phyloP scores from a whole-genome alignment of 192 early-diverging fungal genomes.

The Entomortierella beljakovae region DNA sequence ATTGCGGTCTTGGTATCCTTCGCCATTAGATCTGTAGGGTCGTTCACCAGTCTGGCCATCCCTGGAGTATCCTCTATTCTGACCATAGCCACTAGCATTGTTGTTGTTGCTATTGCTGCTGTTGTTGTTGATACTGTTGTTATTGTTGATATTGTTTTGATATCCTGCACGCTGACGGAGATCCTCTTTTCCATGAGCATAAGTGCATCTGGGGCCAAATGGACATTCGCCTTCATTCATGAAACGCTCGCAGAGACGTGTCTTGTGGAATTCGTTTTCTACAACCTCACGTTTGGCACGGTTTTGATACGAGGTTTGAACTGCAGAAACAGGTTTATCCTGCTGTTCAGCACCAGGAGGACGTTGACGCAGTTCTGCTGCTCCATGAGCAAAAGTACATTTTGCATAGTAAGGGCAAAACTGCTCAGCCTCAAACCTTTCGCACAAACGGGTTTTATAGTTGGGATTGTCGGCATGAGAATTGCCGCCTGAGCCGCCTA shows the following conservation, averaged over 20 bases:
- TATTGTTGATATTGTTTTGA: slow-evolving; percentile 33
- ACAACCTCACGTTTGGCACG: slow-evolving; percentile 43
- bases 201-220: slow-evolving; percentile 90
- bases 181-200: slow-evolving; percentile 67
- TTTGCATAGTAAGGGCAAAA: slow-evolving; percentile 75
- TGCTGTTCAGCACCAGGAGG: slow-evolving; percentile 39
- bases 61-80: slow-evolving; percentile 18
- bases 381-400: slow-evolving; percentile 86
- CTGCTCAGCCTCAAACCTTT: slow-evolving; percentile 83
- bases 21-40: slow-evolving; percentile 24
- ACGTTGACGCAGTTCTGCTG: slow-evolving; percentile 71
- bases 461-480: slow-evolving; percentile 76
- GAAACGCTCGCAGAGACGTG: slow-evolving; percentile 84
- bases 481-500: slow-evolving; percentile 26
- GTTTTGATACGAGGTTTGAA: slow-evolving; percentile 50
- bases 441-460: slow-evolving; percentile 91
- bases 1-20: slow-evolving; percentile 39
- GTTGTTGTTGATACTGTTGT: slow-evolving; percentile 4
- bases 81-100: slow-evolving; percentile 11
- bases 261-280: slow-evolving; percentile 84
- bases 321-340: slow-evolving; percentile 51
- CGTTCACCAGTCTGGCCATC: slow-evolving; percentile 39
- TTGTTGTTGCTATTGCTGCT: slow-evolving; percentile 9
- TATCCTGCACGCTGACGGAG: slow-evolving; percentile 50
- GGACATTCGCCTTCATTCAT: slow-evolving; percentile 81